Base-by-base conservation (phyloP, 129 eudicot species). In the Arctium lappa region DNA sequence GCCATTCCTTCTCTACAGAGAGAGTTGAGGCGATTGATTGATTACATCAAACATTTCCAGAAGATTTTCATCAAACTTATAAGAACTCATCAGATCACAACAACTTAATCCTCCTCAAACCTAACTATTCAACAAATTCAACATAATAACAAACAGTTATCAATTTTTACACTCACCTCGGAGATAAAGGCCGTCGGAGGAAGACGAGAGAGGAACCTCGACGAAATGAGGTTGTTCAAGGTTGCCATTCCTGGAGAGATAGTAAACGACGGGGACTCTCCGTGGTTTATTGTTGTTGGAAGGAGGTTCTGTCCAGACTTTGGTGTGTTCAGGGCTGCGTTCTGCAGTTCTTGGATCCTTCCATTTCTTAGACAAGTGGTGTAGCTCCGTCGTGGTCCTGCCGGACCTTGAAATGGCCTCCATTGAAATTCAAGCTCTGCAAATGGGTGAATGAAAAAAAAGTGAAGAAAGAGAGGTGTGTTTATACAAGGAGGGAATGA, bases 251-350 rank as follows among this genome's bases (percentile, higher is more conserved):
- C 86, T 65, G 6, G 83, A 81, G 74, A 86, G 86, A 31, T 86
- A 86, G 79, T 86, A 86, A 77, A 86, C 86, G 36, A 86, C 88
- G 33, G 88, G 72, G 30, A 86, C 86, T 82, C 46, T 86, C 40
- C 82, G 85, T 31, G 79, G 86, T 29, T 66, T 73, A 34, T 11
- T 72, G 76, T 5, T 56, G 37, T 16, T 36, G 2, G 88, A 29
- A 38, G 77, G 88, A 1, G 93, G 93, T 72, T 91, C 91, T 0
- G 89, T 86, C 96, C 96, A 91, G 29, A 91, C 93, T 81, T 48
- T 88, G 86, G 83, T 89, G 30, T 90, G 89, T 36, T 89, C 93
- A 5, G 97, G 97, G 73, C 94, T 92, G 16, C 87, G 83, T 78
- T 79, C 80, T 3, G 87, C 86, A 36, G 72, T 89, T 29, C 85